Base-by-base conservation (phyloP, 352 stramenopile species). In the Thraustochytrium sp. region DNA sequence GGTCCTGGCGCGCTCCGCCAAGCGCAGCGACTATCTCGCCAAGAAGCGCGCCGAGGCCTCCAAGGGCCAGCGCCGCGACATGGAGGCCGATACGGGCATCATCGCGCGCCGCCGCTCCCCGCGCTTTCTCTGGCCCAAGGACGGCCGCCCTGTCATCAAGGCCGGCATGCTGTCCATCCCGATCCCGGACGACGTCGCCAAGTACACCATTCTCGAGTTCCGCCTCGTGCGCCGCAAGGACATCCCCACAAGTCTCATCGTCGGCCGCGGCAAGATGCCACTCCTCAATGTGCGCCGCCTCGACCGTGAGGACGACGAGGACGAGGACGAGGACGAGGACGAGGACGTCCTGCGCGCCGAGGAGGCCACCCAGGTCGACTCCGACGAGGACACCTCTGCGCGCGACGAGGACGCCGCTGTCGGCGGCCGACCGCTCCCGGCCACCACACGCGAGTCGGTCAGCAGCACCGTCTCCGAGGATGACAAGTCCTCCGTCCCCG, bases 201-300 rank as follows among this genome's bases (percentile, higher is more conserved):
- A 80, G 68, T 80, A 80, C 44, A 80, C 44, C 42, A 75, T 34
- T 18, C 51, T 80, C 23, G 68, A 80, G 42, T 72, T 80, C 13
- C 42, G 68, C 42, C n/a, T 80, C 23, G n/a, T 80, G 2, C 46
- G 51, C 23, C 34, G 40, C 26, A 64, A 64, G 38, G 68, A 80
- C 37, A 21, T 80, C 13, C 21, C 49, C 18, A 80, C 23, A 13
- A 48, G n/a, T 16, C 21, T 49, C 2, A 42, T 80, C 13, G 31
- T 3, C 26, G 31, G 68, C 23, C 34, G 68, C 26, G 31, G 62
- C 36, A 54, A 54, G 16, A 16, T 54, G 23, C 23, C 11, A 8
- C 62, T 75, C 26, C 36, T 26, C 36, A 21, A 38, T 18, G 23
- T 80, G 13, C 68, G 68, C 34, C 68, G 68, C 0, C 4, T 31